A percentile compares a stretch with the other conserved stretches of the same genome.
These are phyloP conservation scores for Xeromyces bisporus DNA, from an alignment of 495 filamentous ascomycete species.

Conservation along the genomic window DNA sequence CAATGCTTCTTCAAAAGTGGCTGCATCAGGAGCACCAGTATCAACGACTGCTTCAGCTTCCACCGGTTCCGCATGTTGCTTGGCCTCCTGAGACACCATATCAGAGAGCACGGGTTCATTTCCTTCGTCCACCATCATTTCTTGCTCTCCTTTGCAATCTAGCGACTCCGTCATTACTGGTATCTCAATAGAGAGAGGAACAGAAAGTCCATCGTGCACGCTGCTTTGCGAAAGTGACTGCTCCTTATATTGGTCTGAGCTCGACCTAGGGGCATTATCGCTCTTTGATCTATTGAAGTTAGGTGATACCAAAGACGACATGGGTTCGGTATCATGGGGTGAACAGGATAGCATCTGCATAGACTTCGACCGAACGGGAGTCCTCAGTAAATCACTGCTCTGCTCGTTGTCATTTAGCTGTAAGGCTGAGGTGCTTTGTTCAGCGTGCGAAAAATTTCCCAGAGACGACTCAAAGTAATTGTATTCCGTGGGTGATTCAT, in stretches of 20 bases:
- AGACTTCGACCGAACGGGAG: slow-evolving; percentile 10
- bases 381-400: slow-evolving; percentile 6
- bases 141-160: slow-evolving; percentile 19
- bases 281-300: slow-evolving; percentile 11
- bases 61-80: slow-evolving; percentile 4
- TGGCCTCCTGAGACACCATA: slow-evolving; percentile 1
- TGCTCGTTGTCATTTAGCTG: not conserved
- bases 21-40: not conserved
- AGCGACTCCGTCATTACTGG: slow-evolving; percentile 16
- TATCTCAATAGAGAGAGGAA: slow-evolving; percentile 9
- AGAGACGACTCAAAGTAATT: slow-evolving; percentile 14
- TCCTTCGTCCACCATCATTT: slow-evolving; percentile 11
- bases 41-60: slow-evolving; percentile 1
- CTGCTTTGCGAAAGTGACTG: slow-evolving; percentile 9
- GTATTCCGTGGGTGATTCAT: slow-evolving; percentile 8
- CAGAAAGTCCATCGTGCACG: slow-evolving; percentile 16
- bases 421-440: not conserved
- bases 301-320: slow-evolving; percentile 19
- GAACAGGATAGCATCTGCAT: slow-evolving; percentile 12
- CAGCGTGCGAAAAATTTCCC: not conserved
- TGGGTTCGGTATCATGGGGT: slow-evolving; percentile 26
- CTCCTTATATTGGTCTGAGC: slow-evolving; percentile 1
- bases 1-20: too few species aligned
- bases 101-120: slow-evolving; percentile 14
- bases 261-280: slow-evolving; percentile 8